Percentiles rank a stretch among this genome's conserved stretches.
These are phyloP conservation scores for Scedosporium apiospermum DNA, from an alignment of 2,329 filamentous ascomycete genomes.

Conservation along the genomic window DNA sequence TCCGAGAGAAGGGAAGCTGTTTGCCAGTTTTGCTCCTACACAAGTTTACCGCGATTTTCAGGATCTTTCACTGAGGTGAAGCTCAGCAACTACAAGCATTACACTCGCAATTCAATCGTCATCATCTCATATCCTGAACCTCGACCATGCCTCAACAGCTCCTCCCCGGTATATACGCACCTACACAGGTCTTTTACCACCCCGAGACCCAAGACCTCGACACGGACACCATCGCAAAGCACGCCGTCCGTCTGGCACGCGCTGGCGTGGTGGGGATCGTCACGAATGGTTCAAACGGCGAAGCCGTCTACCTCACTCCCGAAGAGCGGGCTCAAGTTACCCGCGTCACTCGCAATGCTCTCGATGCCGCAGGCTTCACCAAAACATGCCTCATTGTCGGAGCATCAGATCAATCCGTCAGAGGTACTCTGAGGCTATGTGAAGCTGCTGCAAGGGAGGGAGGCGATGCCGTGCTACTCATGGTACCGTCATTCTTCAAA, in stretches of 20 bases:
- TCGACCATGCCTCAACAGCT: conserved; percentile 28
- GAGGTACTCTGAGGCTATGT: conserved; percentile 10
- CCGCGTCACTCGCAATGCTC: conserved; percentile 15
- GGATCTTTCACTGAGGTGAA: background rate
- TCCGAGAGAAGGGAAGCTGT: too few species aligned
- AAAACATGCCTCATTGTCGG: conserved; percentile 23
- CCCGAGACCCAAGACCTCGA: conserved; percentile 48
- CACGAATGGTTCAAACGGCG: conserved; percentile 60
- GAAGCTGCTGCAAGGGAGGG: conserved; percentile 9
- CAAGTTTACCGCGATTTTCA: too few species aligned
- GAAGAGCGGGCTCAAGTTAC: conserved; percentile 10
- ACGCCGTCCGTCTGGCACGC: conserved; percentile 54
- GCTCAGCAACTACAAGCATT: too few species aligned
- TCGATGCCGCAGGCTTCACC: conserved; percentile 52
- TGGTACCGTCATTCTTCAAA: conserved; percentile 13
- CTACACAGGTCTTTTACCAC: conserved; percentile 60
- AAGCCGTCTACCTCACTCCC: conserved; percentile 46
- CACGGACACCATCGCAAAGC: conserved; percentile 41
- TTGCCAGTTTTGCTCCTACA: too few species aligned
- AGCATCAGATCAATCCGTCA: conserved; percentile 11
- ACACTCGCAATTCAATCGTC: background rate
- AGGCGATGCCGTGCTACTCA: conserved; percentile 11
- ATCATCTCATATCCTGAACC: background rate
- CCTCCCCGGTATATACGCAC: conserved; percentile 55
- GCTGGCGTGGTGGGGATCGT: conserved; percentile 60